Conservation (phyloP, 805 yeast genomes). For the Osmozyma mogii region DNA sequence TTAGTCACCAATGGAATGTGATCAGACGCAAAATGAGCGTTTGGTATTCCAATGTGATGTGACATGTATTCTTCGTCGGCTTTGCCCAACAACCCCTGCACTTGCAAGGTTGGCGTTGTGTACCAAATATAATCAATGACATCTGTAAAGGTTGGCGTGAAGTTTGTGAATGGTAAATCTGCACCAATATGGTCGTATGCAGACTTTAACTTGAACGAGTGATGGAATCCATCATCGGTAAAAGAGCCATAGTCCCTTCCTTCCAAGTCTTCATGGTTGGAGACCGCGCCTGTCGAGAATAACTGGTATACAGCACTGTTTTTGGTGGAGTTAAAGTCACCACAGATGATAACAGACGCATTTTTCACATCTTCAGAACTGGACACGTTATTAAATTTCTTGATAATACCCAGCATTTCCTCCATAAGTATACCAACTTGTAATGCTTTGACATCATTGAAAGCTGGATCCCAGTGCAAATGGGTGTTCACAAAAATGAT, state of each 20-base stretch:
- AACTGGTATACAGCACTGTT: slow-evolving; percentile 91
- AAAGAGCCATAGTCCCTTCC: slow-evolving; percentile 88
- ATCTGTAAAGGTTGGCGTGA: slow-evolving; percentile 87
- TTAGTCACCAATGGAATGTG: slow-evolving; percentile 34
- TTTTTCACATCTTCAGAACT: slow-evolving; percentile 46
- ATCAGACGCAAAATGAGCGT: slow-evolving; percentile 89
- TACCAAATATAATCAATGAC: slow-evolving; percentile 96
- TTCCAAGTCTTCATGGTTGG: slow-evolving; percentile 69
- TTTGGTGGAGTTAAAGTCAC: slow-evolving; percentile 86
- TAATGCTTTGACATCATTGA: slow-evolving; percentile 90
- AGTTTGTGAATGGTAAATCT: slow-evolving; percentile 90
- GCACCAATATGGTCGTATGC: slow-evolving; percentile 71
- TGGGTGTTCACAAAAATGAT: slow-evolving; percentile 83
- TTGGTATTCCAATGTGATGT: slow-evolving; percentile 86
- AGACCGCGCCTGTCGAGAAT: slow-evolving; percentile 73
- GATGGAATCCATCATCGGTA: slow-evolving; percentile 83
- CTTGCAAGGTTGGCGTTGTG: slow-evolving; percentile 71
- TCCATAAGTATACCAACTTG: slow-evolving; percentile 90
- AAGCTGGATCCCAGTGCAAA: slow-evolving; percentile 97
- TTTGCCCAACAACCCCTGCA: slow-evolving; percentile 78
- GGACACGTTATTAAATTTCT: slow-evolving; percentile 38
- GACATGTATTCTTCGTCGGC: slow-evolving; percentile 71
- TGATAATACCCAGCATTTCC: slow-evolving; percentile 64
- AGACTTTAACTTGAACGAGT: slow-evolving; percentile 72
- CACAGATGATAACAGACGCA: slow-evolving; percentile 79